Evolutionary conservation across 78 protist genomes (phyloP), one percentile per base, ranked within the genome.

Genomic region (Polysphondylium violaceum): DNA sequence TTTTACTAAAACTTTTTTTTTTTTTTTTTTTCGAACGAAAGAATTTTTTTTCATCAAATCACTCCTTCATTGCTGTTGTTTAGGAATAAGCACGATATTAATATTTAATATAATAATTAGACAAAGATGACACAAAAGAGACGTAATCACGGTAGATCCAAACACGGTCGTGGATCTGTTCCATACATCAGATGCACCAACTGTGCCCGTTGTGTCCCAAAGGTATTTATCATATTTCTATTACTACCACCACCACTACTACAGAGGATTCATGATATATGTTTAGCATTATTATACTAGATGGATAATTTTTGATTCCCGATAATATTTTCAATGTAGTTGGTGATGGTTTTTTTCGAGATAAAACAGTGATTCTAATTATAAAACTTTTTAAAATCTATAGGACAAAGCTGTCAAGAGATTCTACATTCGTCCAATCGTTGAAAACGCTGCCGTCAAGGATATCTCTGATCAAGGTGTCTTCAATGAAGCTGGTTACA

Each of bases 341-440:
- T n/a, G n/a, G n/a, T n/a, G n/a, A n/a, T n/a, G n/a, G n/a, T n/a
- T n/a, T n/a, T n/a, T n/a, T n/a, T n/a, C n/a, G n/a, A n/a, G n/a
- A n/a, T n/a, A n/a, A n/a, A n/a, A n/a, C n/a, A n/a, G n/a, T n/a
- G n/a, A n/a, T n/a, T n/a, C 25, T 12, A 21, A 14, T 35, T 64
- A 19, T 17, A 17, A 3, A 38, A n/a, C 8, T n/a, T 38, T 11
- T 40, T 35, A 19, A 23, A n/a, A 41, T 56, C 36, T 47, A 29
- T 71, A 95, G 97, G 98, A 98, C 76, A 97, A 97, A 95, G 99
- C 99, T 51, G 94, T 98, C 76, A 96, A 94, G 96, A 95, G 99
- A 75, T 98, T 97, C 96, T 27, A 93, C 63, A 96, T 97, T 72
- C 96, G 99, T 74, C 97, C 97, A 96, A 97, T 99, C 68, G 97